These are phyloP conservation scores for Microbotryomycetes sp. DNA, from an alignment of 1,284 basidiomycete species.

Conservation along the genomic window DNA sequence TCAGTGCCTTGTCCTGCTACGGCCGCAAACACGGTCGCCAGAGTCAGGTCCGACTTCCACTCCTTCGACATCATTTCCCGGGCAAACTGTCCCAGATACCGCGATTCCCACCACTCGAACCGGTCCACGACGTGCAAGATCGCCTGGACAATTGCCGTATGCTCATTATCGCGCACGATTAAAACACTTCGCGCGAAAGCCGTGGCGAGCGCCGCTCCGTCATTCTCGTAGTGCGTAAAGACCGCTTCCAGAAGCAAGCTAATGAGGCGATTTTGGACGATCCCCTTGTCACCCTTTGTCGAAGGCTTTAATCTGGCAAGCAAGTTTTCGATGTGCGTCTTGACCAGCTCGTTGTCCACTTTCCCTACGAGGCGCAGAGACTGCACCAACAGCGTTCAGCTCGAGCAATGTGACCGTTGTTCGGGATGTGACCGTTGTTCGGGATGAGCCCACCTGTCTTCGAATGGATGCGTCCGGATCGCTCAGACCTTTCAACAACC, in stretches of 20 bases:
- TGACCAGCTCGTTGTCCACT: conserved; percentile 6
- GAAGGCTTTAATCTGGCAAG: background rate
- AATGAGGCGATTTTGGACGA: no score
- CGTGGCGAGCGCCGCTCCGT: no score
- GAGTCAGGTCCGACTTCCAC: conserved; percentile 1
- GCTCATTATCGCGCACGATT: background rate
- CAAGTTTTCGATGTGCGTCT: conserved; percentile 3
- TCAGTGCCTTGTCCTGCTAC: background rate
- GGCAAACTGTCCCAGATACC: background rate
- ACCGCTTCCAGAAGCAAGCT: no score
- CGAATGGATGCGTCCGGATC: background rate
- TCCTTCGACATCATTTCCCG: background rate
- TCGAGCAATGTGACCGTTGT: no score
- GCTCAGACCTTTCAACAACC: background rate
- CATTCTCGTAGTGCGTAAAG: no score
- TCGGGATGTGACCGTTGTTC: no score
- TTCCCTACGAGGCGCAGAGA: conserved; percentile 2
- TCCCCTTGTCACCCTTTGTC: no score
- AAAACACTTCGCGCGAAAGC: background rate
- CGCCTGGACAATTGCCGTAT: background rate
- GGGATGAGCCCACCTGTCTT: background rate
- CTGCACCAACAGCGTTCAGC: no score
- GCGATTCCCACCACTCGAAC: background rate
- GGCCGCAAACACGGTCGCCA: conserved; percentile 10
- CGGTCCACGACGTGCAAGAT: conserved; percentile 4